phyloP scores from a whole-genome alignment of 2,329 filamentous ascomycete species.

The Diaporthe batatas region DNA sequence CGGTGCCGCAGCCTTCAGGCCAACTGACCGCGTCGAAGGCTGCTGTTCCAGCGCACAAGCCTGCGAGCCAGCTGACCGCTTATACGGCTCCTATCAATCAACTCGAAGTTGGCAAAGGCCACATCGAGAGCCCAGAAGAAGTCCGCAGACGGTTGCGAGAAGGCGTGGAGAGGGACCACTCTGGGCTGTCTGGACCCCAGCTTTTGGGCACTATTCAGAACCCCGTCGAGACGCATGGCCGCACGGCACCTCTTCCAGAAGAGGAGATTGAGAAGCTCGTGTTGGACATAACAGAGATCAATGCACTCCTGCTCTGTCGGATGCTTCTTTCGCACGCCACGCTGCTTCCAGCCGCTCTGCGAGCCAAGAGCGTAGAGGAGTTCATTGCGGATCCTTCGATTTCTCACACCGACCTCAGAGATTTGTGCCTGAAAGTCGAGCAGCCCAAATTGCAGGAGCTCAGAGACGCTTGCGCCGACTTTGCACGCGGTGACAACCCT shows the following conservation, averaged over 20 bases:
- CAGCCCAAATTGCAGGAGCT: slow-evolving; percentile 62
- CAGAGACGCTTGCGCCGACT: slow-evolving; percentile 64
- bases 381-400: slow-evolving; percentile 59
- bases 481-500: slow-evolving; percentile 54
- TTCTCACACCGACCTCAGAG: slow-evolving; percentile 57
- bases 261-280: slow-evolving; percentile 58
- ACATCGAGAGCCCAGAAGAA: slow-evolving; percentile 55
- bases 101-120: slow-evolving; percentile 51
- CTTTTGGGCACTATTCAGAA: slow-evolving; percentile 51
- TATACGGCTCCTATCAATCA: slow-evolving; percentile 35
- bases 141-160: slow-evolving; percentile 8
- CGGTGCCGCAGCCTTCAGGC: background rate
- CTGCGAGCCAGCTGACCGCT: slow-evolving; percentile 47
- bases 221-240: slow-evolving; percentile 48
- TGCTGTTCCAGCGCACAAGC: background rate
- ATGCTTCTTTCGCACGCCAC: slow-evolving; percentile 60
- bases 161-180: slow-evolving; percentile 51
- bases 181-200: slow-evolving; percentile 50
- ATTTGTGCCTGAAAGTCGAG: slow-evolving; percentile 62
- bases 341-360: slow-evolving; percentile 59
- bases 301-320: slow-evolving; percentile 62
- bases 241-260: slow-evolving; percentile 55
- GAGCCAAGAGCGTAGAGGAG: slow-evolving; percentile 58
- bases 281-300: slow-evolving; percentile 62
- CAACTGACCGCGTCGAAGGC: too few species aligned